These are phyloP conservation scores for Pouteria campechiana DNA, from an alignment of 179 eudicot species.

Conservation along the genomic window DNA sequence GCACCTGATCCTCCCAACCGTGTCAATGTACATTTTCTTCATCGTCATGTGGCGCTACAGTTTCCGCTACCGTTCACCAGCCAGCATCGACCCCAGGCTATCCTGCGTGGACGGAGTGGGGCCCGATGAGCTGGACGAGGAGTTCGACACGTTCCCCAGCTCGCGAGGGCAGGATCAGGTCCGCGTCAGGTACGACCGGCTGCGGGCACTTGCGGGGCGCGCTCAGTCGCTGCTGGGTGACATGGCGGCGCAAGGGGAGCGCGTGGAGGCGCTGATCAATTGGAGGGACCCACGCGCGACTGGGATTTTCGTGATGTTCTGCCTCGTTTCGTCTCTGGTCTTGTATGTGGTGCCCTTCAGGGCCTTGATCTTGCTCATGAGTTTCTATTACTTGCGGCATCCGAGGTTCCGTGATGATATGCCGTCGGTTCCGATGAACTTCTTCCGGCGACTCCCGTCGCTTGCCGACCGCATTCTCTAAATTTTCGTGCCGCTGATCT, in stretches of 20 bases:
- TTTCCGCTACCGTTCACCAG: constrained; percentile 32
- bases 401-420: constrained; percentile 78
- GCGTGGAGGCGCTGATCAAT: constrained; percentile 65
- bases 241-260: constrained; percentile 81
- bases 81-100: constrained; percentile 57
- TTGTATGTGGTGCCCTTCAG: constrained; percentile 68
- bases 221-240: constrained; percentile 82
- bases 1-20: constrained; percentile 51
- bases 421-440: constrained; percentile 69
- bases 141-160: constrained; percentile 72
- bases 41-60: constrained; percentile 50
- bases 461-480: constrained; percentile 66
- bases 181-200: constrained; percentile 55
- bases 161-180: constrained; percentile 46
- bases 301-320: constrained; percentile 57
- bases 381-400: constrained; percentile 70
- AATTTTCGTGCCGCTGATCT: too few relatives aligned
- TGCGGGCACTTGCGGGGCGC: constrained; percentile 69
- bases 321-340: constrained; percentile 46
- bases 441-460: constrained; percentile 78
- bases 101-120: constrained; percentile 50
- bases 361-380: constrained; percentile 41
- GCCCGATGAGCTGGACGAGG: constrained; percentile 71
- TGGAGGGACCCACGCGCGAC: constrained; percentile 93
- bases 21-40: constrained; percentile 63